Evolutionary conservation across 371 early-diverging fungal species (phyloP).

Genomic region (Parasitella parasitica): DNA sequence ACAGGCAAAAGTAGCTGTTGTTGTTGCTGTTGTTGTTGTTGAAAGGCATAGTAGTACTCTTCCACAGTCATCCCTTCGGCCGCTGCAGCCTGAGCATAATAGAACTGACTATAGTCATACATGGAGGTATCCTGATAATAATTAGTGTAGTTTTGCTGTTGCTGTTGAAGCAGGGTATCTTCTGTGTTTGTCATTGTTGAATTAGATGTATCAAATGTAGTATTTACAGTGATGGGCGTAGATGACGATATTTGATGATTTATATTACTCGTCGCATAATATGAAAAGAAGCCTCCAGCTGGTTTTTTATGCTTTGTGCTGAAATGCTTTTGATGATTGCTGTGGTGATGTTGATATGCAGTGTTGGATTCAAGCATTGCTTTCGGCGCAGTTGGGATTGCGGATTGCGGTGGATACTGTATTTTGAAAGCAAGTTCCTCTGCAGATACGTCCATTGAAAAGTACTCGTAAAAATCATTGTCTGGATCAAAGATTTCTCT

Average conservation of each 20-base stretch:
- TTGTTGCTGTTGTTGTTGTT: background rate
- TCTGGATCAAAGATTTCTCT: conserved; percentile 37
- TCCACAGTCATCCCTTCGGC: background rate
- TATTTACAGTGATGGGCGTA: background rate
- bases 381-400: conserved; percentile 33
- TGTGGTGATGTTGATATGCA: background rate
- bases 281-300: conserved; percentile 2
- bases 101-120: conserved; percentile 8
- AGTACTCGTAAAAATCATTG: conserved; percentile 32
- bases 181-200: background rate
- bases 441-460: conserved; percentile 19
- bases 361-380: conserved; percentile 30
- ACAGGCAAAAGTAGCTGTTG: background rate
- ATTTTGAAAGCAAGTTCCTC: conserved; percentile 26
- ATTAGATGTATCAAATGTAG: background rate
- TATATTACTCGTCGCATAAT: conserved; percentile 1
- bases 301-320: conserved; percentile 7
- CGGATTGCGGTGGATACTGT: conserved; percentile 23
- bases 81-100: conserved; percentile 3
- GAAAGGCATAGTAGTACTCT: conserved; percentile 2
- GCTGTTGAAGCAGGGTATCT: background rate
- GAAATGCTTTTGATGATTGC: conserved; percentile 2
- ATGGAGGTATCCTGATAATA: conserved; percentile 6
- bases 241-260: conserved; percentile 5
- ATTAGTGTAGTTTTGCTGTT: background rate